Evolutionary conservation across 306 rosid genomes (phyloP).

Genomic region (Rosa persica): DNA sequence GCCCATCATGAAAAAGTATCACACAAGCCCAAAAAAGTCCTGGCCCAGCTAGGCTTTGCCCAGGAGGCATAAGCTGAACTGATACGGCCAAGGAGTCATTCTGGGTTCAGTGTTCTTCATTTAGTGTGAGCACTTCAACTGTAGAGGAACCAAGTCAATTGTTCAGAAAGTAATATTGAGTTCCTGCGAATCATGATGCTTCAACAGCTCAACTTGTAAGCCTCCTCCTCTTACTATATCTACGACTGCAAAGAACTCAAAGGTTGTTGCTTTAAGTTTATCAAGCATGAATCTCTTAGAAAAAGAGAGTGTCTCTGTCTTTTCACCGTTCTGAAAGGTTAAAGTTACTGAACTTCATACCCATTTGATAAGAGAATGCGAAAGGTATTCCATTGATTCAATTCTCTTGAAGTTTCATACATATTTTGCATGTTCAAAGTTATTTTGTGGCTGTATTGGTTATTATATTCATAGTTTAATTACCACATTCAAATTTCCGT

Average conservation of each 20-base stretch:
- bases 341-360: not conserved
- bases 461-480: not conserved
- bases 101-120: slow-evolving; percentile 4
- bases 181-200: not conserved
- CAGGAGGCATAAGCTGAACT: not conserved
- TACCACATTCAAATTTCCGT: not conserved
- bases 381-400: not conserved
- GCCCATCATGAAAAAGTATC: no score
- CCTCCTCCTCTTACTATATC: not conserved
- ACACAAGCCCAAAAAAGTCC: not conserved
- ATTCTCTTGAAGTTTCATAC: not conserved
- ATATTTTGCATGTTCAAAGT: not conserved
- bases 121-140: not conserved
- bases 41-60: not conserved
- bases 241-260: not conserved
- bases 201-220: slow-evolving; percentile 7
- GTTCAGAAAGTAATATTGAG: not conserved
- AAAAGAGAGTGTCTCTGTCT: not conserved
- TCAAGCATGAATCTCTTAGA: not conserved
- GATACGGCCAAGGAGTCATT: not conserved
- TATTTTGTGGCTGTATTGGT: not conserved
- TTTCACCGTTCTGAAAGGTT: not conserved
- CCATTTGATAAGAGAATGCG: not conserved
- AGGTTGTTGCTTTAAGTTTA: not conserved
- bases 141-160: not conserved